Evolutionary conservation across 2,329 filamentous ascomycete species (phyloP).

Genomic region (Neonectria magnoliae): DNA sequence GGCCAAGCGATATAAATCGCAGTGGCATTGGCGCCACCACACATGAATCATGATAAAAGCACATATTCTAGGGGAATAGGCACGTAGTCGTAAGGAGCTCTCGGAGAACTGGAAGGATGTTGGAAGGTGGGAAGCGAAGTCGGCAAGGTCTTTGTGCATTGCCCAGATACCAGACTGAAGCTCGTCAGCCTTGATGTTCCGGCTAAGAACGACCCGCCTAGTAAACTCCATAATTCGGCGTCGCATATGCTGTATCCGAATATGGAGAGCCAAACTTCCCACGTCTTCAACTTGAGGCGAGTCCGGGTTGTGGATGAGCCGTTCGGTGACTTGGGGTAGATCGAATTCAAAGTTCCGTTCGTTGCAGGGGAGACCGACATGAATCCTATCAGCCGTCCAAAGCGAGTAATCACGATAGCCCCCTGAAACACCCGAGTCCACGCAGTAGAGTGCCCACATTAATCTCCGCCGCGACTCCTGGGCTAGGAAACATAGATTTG

Average conservation of each 20-base stretch:
- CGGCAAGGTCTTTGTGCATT: conserved; percentile 60
- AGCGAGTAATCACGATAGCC: conserved; percentile 58
- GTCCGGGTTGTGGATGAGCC: conserved; percentile 57
- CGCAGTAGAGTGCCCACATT: conserved; percentile 57
- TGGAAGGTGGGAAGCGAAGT: conserved; percentile 63
- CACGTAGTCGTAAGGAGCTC: conserved; percentile 63
- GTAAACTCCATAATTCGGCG: conserved; percentile 65
- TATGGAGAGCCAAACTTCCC: conserved; percentile 65
- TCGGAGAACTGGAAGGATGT: conserved; percentile 68
- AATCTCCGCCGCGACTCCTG: conserved; percentile 56
- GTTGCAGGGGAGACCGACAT: conserved; percentile 54
- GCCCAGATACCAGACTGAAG: conserved; percentile 57
- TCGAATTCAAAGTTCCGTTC: conserved; percentile 65
- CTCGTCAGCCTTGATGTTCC: conserved; percentile 54
- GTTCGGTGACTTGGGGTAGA: conserved; percentile 64
- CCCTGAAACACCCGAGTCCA: conserved; percentile 54
- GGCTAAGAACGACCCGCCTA: conserved; percentile 51
- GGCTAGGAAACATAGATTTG: conserved; percentile 51
- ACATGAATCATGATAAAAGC: conserved; percentile 70
- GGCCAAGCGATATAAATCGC: conserved; percentile 65
- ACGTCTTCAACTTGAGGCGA: conserved; percentile 59
- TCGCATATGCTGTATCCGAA: conserved; percentile 65
- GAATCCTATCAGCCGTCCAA: conserved; percentile 54
- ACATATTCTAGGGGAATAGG: conserved; percentile 66
- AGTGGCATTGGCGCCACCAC: conserved; percentile 68